Evolutionary conservation across 139 green algal genomes (phyloP).

Genomic region (Edaphochlamys debaryana): DNA sequence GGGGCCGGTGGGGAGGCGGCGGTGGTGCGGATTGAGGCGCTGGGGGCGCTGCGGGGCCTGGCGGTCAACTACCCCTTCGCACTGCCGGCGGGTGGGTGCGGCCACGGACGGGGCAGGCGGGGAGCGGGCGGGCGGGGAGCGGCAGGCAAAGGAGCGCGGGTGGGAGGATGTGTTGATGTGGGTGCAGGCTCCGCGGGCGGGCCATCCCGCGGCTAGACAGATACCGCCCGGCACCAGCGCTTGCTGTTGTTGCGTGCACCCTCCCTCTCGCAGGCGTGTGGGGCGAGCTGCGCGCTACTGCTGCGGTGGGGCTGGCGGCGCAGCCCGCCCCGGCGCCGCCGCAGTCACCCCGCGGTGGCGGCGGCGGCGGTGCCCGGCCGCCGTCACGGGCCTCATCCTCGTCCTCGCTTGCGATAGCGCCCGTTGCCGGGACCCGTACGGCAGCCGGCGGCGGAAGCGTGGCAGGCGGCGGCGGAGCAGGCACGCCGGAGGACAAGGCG

Average conservation of each 20-base stretch:
- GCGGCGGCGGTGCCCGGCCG: not conserved
- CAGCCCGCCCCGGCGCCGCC: not conserved
- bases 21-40: constrained; percentile 59
- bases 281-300: not conserved
- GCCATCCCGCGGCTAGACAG: too few relatives aligned
- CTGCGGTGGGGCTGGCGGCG: constrained; percentile 5
- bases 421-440: too few relatives aligned
- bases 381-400: constrained; percentile 8
- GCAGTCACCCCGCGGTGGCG: not conserved
- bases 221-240: too few relatives aligned
- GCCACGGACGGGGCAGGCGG: too few relatives aligned
- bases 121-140: too few relatives aligned
- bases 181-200: too few relatives aligned
- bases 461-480: constrained; percentile 1
- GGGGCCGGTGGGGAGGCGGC: not conserved
- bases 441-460: too few relatives aligned
- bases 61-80: constrained; percentile 46
- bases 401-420: not conserved
- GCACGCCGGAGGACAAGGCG: constrained; percentile 65
- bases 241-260: too few relatives aligned
- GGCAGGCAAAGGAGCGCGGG: not conserved
- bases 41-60: constrained; percentile 57
- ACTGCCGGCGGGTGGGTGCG: constrained; percentile 1
- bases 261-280: not conserved
- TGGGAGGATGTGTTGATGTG: not conserved